Evolutionary conservation across 331 rosid species (phyloP), one percentile per base, ranked within the genome.

Genomic region (Erythrophleum ivorense): DNA sequence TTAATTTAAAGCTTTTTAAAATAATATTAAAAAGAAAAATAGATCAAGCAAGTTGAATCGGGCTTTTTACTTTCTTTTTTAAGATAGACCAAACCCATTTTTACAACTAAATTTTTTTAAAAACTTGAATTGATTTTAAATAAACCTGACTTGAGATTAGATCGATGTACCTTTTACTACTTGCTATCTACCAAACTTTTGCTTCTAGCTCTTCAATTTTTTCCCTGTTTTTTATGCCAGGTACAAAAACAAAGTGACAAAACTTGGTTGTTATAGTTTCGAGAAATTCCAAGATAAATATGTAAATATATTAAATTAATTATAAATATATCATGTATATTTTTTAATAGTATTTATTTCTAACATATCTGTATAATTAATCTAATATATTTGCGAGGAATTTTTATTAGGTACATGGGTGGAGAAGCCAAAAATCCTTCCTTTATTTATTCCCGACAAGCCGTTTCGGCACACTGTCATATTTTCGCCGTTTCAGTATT

Each of bases 401-500:
- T 62, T 36, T 31, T 31, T 48, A 31, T 11, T 29, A 31, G 41
- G 41, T 31, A 9, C n/a, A 16, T 79, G 60, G 57, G 48, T 36
- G 64, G 38, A 53, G 46, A 24, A 24, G 78, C 74, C 46, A 67
- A 19, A 19, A 71, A 55, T 10, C 4, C 57, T 82, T 71, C 65
- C 31, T 84, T 71, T 80, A 71, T 88, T 78, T 84, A 84, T 84
- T 24, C 79, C 87, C 85, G 87, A 79, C 90, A 85, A 76, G 57
- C 84, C 73, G 89, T 78, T 86, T 80, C 71, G 71, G 79, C 89
- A 79, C 85, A 82, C 14, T 77, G n/a, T 69, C 55, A 24, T 31
- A 33, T 29, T 75, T 43, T 67, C 67, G 34, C 71, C 80, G n/a
- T 54, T 33, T 66, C 9, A 14, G 0, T 19, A 50, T 71, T 41